Percentiles rank a stretch among this genome's conserved stretches.
Conservation (phyloP, 495 filamentous ascomycete species). For the Paragyromitra xinjiangensis region DNA sequence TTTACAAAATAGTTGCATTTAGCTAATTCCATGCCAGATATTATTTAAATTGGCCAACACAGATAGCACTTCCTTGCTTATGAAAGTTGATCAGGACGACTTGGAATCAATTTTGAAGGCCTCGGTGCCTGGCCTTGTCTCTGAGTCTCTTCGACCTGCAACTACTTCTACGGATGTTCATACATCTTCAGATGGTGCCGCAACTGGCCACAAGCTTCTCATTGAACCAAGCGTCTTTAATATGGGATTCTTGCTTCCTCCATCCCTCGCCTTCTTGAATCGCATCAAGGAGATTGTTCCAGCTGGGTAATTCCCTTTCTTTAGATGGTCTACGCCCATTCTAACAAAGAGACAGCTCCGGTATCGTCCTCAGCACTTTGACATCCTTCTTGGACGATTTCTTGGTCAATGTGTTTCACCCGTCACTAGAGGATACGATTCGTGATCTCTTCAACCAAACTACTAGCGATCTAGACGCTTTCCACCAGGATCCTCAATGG, state of each 20-base stretch:
- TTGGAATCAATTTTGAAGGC: conserved; percentile 86
- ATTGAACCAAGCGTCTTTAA: conserved; percentile 98
- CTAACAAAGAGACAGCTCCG: conserved; percentile 62
- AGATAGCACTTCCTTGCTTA: conserved; percentile 73
- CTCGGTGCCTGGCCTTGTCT: conserved; percentile 91
- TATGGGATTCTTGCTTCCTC: conserved; percentile 90
- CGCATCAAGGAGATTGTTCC: conserved; percentile 92
- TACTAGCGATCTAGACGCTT: conserved; percentile 84
- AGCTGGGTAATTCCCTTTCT: conserved; percentile 61
- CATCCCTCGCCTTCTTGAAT: conserved; percentile 91
- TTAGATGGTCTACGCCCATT: neutral
- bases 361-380: conserved; percentile 83
- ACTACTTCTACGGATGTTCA: conserved; percentile 59
- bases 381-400: conserved; percentile 98
- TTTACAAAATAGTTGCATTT: neutral
- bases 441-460: conserved; percentile 83
- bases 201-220: conserved; percentile 82
- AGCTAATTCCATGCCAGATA: conserved; percentile 61
- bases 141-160: conserved; percentile 70
- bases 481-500: conserved; percentile 88
- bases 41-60: conserved; percentile 91
- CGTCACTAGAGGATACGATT: conserved; percentile 94
- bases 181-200: conserved; percentile 66
- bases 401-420: conserved; percentile 96
- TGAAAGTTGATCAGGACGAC: conserved; percentile 84